A percentile compares a stretch with the other conserved stretches of the same genome.
Evolutionary conservation across 768 basidiomycete genomes (phyloP).

Genomic region (Trametes elegans): DNA sequence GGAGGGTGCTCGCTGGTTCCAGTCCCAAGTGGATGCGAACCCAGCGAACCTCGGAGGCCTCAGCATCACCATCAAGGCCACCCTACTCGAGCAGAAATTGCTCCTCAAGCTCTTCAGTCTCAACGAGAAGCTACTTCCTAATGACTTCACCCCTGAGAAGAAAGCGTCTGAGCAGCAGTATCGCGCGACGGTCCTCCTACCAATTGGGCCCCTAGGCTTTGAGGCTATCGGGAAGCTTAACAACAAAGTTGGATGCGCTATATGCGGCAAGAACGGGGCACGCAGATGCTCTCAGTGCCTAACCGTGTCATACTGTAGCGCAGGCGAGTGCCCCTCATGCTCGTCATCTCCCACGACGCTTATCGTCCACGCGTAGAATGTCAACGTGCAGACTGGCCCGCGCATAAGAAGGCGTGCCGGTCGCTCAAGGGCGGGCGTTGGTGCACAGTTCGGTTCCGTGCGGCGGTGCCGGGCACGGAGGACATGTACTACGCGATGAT

Average conservation of each 20-base stretch:
- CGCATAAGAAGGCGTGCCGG: slow-evolving; percentile 37
- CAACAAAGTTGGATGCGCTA: slow-evolving; percentile 34
- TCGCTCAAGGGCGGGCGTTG: slow-evolving; percentile 40
- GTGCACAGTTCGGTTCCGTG: slow-evolving; percentile 29
- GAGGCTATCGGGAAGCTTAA: slow-evolving; percentile 38
- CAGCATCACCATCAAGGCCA: slow-evolving; percentile 6
- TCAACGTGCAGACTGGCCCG: slow-evolving; percentile 40
- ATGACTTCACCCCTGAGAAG: slow-evolving; percentile 27
- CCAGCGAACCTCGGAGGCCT: neutral
- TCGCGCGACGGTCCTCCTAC: slow-evolving; percentile 36
- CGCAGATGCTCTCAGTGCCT: slow-evolving; percentile 37
- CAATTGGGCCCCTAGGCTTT: slow-evolving; percentile 35
- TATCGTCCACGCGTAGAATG: slow-evolving; percentile 29
- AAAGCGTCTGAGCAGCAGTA: slow-evolving; percentile 25
- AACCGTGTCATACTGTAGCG: slow-evolving; percentile 36
- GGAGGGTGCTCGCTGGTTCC: slow-evolving; percentile 4
- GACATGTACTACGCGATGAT: slow-evolving; percentile 9
- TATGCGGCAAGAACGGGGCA: slow-evolving; percentile 37
- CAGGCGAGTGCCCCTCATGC: slow-evolving; percentile 24
- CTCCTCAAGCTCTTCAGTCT: slow-evolving; percentile 32
- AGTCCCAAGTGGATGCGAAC: neutral
- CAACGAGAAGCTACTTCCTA: slow-evolving; percentile 33
- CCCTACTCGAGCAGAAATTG: slow-evolving; percentile 33
- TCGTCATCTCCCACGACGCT: neutral
- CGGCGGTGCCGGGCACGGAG: slow-evolving; percentile 7